Evolutionary conservation across 2,329 filamentous ascomycete species (phyloP), one percentile per base, ranked within the genome.

Genomic region (Aspergillus sp.): DNA sequence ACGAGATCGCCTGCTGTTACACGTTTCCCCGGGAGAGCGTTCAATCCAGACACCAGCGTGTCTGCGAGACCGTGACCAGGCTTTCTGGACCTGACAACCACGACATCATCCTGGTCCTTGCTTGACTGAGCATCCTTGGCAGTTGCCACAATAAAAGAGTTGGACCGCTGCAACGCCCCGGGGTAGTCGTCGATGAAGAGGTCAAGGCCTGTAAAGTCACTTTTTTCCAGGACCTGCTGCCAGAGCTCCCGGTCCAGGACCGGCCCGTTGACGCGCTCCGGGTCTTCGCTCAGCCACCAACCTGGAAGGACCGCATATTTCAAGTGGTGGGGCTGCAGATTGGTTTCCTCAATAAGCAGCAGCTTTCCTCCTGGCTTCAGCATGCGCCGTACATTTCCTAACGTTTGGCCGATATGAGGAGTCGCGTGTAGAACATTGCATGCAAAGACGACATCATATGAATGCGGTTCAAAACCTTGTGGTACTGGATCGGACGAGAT

Each of bases 361-460:
- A 66, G 29, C 28, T 55, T 57, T 2, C 62, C 63, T 32, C 56
- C 57, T 3, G 60, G 59, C 34, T 57, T 60, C 38, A 66, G 48
- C 12, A 66, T 46, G 3, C 50, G 51, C 0, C 56, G 52, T 7
- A 60, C 56, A 36, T 66, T 59, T 1, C 42, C 41, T 44, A 65
- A 48, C 1, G 63, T 62, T 4, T 54, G 40, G 2, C 53, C 42
- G 6, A 65, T 57, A 10, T 48, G 42, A 2, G 52, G 43, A 0
- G 62, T 64, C 2, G 60, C 61, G 48, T 66, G 62, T 3, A 66
- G 44, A 3, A 63, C 61, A 38, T 63, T 57, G 40, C 52, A 57
- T 4, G 64, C 64, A 46, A 66, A 49, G 1, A 65, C 56, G 29
- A 66, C 33, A 41, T 66, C 63, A 36, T 61, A 66, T 1, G 50